Evolutionary conservation across 2,329 filamentous ascomycete genomes (phyloP).

Genomic region (Fusarium duplospermum): DNA sequence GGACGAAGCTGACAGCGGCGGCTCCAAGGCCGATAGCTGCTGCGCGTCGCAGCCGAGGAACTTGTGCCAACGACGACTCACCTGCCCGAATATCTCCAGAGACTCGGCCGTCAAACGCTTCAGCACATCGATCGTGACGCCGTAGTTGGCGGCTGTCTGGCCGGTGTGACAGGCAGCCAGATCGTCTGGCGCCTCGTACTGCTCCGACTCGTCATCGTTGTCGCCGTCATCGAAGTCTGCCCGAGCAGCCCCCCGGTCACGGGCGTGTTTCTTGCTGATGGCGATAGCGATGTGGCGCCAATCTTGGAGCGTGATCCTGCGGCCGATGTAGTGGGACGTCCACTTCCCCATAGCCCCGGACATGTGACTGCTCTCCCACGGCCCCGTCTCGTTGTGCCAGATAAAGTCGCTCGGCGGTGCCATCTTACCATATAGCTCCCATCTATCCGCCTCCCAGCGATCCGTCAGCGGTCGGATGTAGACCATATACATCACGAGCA

Average conservation of each 20-base stretch:
- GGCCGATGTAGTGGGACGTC: not conserved
- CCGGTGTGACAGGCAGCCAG: not conserved
- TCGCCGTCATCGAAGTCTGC: not conserved
- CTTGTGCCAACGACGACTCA: not conserved
- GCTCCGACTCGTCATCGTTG: not conserved
- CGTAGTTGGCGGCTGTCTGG: not conserved
- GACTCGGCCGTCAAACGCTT: not conserved
- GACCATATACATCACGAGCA: constrained; percentile 9
- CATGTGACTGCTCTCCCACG: not conserved
- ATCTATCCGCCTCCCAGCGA: not conserved
- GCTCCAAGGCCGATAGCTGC: not conserved
- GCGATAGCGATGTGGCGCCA: constrained; percentile 1
- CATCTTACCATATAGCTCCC: not conserved
- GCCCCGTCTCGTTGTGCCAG: not conserved
- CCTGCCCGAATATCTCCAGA: not conserved
- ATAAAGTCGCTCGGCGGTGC: not conserved
- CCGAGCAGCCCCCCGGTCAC: not conserved
- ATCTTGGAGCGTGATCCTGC: not conserved
- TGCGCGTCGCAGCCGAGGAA: not conserved
- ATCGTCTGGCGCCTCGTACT: not conserved
- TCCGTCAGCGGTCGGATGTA: not conserved
- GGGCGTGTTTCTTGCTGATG: constrained; percentile 1
- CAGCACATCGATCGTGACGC: not conserved
- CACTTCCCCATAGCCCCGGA: not conserved
- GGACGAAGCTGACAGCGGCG: not conserved